These are phyloP conservation scores for Hypholoma fasciculare DNA, from an alignment of 768 basidiomycete genomes.

Conservation along the genomic window DNA sequence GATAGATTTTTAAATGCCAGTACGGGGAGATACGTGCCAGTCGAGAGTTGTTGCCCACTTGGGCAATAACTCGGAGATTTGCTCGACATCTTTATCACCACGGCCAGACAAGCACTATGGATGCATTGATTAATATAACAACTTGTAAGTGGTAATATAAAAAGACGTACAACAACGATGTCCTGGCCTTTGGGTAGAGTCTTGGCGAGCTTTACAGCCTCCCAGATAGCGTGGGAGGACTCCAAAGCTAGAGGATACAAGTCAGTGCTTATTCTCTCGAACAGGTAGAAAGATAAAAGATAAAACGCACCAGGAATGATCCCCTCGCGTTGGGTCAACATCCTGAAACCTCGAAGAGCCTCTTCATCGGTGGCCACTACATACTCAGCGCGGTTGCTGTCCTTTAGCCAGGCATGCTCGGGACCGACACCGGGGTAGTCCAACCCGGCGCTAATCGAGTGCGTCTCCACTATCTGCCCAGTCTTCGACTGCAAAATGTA, in stretches of 20 bases:
- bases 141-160: not conserved
- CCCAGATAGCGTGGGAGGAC: constrained; percentile 96
- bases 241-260: constrained; percentile 66
- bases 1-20: constrained; percentile 8
- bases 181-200: constrained; percentile 82
- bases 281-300: not conserved
- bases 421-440: constrained; percentile 99
- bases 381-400: constrained; percentile 92
- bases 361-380: constrained; percentile 92
- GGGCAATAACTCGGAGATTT: constrained; percentile 91
- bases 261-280: not conserved
- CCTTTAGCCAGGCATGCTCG: constrained; percentile 97
- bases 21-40: constrained; percentile 74
- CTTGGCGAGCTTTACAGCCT: constrained; percentile 82
- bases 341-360: constrained; percentile 88
- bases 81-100: constrained; percentile 97
- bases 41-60: constrained; percentile 94
- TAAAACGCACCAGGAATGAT: constrained; percentile 83
- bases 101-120: constrained; percentile 87
- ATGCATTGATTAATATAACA: not conserved
- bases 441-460: constrained; percentile 94
- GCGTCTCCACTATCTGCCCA: constrained; percentile 96
- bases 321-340: constrained; percentile 91
- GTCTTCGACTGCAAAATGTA: constrained; percentile 87
- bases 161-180: constrained; percentile 79